Base-by-base conservation (phyloP, 1,284 basidiomycete species). In the Sphagnurus paluster region DNA sequence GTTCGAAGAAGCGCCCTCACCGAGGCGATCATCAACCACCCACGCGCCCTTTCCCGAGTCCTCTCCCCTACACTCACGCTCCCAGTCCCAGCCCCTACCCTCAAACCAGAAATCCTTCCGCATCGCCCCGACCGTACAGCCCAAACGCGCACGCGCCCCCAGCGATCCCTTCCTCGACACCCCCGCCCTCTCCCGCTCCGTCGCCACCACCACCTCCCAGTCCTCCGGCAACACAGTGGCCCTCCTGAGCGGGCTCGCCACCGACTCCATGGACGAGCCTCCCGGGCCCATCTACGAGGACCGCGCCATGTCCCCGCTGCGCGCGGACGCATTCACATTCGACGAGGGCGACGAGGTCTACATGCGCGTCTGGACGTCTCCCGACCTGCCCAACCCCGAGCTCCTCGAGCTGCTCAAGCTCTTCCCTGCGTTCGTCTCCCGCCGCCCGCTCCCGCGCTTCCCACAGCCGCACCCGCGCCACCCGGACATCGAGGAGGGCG, bases 111-210 rank as follows among this genome's bases (percentile, higher is more conserved):
- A 69, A 44, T 46, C 56, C 24, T 54, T 61, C 51, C 69, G 71
- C 53, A 58, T 66, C 25, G 32, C 67, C 65, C 46, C 72, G 69
- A 67, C 66, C 49, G 66, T 74, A 38, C 70, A 72, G 49, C 70
- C 76, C 42, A 83, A 80, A 60, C 84, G 86, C 53, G 70, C 79
- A 8, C 76, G 86, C 53, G 86, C 86, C 44, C 79, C 87, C 9
- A 87, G 84, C 56, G 87, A 90, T 62, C 87, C 87, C 48, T 90
- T 90, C 64, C 65, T 86, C 51, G 87, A 90, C 58, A 82, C 84
- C 39, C 80, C 83, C 13, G 48, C 71, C 13, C 69, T 76, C 49
- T 80, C 82, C 46, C 74, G 67, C 52, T 75, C 77, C 21, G 61
- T 72, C 26, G 69, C 66, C 44, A 69, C 74, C 24, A 60, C 72